Evolutionary conservation across 345 rosid genomes (phyloP), one percentile per base, ranked within the genome.

Genomic region (Erysimum cheiranthoides): DNA sequence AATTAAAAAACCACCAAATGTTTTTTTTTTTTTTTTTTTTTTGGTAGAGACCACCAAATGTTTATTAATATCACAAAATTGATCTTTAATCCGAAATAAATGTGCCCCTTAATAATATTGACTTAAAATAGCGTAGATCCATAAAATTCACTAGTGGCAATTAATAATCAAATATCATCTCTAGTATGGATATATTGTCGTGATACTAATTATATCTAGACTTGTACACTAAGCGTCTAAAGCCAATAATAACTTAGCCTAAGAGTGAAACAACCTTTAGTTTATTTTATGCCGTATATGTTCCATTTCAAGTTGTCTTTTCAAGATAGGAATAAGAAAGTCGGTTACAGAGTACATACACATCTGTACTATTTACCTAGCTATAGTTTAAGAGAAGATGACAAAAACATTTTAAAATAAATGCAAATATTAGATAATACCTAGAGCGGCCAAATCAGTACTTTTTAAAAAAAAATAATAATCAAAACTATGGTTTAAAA

Each of bases 261-360:
- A 36, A 0, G 64, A 58, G 43, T 58, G 28, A 58, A 18, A 14
- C 49, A 50, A 49, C 11, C 5, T 50, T 9, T 38, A 39, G 30
- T 69, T 57, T 6, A 36, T 11, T 35, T 39, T 50, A 7, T 13
- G 61, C 10, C 52, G 42, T 50, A 36, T 59, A 73, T 12, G 35
- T 31, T 40, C 40, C 21, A 18, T 17, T 40, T 27, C 3, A 61
- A 54, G 50, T 72, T 50, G 49, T 61, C 25, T 53, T 39, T 73
- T 39, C 25, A 8, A 50, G 51, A 72, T 16, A n/a, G 28, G 4
- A 35, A 70, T 28, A 35, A 71, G 66, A 60, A 47, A 61, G 51
- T 35, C 59, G 50, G 49, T 27, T 21, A 49, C 13, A 62, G 17
- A 49, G 25, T 21, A n/a, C n/a, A 21, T 21, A 21, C 13, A 17